Evolutionary conservation across 2,329 filamentous ascomycete genomes (phyloP).

Genomic region (Sporothrix sp.): DNA sequence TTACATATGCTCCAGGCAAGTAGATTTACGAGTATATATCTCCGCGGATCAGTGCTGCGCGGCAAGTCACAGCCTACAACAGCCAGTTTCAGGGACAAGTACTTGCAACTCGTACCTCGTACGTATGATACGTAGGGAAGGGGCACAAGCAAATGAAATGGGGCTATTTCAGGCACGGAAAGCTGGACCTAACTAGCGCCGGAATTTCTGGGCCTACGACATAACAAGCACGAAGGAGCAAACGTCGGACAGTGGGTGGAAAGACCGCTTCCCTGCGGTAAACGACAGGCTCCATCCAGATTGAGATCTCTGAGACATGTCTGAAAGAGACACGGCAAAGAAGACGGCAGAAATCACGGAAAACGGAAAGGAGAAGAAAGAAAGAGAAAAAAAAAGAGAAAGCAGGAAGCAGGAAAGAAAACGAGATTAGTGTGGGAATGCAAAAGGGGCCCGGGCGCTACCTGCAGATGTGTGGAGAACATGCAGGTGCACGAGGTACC

Average conservation of each 20-base stretch:
- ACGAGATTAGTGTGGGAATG: slow-evolving; percentile 1
- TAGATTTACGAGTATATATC: no score
- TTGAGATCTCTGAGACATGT: neutral
- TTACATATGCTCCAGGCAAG: no score
- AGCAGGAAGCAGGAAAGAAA: neutral
- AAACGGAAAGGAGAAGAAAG: neutral
- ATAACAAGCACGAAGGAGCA: neutral
- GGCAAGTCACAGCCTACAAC: no score
- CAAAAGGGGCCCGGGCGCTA: slow-evolving; percentile 8
- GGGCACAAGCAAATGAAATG: neutral
- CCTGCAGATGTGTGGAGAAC: slow-evolving; percentile 8
- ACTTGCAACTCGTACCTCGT: no score
- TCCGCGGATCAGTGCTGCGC: no score
- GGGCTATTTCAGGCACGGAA: neutral
- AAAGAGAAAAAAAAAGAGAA: neutral
- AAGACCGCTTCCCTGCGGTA: no score
- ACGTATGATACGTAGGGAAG: no score
- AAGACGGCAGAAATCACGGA: neutral
- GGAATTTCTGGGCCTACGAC: no score
- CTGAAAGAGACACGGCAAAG: neutral
- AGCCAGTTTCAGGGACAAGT: no score
- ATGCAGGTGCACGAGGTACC: slow-evolving; percentile 10
- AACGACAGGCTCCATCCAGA: neutral
- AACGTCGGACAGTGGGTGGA: neutral
- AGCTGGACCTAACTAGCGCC: neutral